A percentile compares a stretch with the other conserved stretches of the same genome.
Conservation (phyloP, 768 basidiomycete species). For the Phylloporus sp. region DNA sequence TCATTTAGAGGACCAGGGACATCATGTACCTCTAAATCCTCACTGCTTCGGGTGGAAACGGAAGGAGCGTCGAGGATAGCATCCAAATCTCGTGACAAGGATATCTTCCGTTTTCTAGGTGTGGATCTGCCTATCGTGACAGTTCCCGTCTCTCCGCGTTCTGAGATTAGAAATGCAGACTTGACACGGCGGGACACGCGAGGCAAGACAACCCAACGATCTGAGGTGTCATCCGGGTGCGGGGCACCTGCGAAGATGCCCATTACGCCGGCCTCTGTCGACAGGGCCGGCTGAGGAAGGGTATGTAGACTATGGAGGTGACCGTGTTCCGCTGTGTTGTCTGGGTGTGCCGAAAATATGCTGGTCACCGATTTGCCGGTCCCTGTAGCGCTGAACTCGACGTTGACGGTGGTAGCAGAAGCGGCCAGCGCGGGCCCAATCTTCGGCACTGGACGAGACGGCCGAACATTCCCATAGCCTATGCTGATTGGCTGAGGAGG, state of each 20-base stretch:
- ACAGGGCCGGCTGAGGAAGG: slow-evolving; percentile 7
- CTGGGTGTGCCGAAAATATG: slow-evolving; percentile 32
- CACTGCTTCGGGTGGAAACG: slow-evolving; percentile 16
- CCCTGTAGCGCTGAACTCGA: slow-evolving; percentile 84
- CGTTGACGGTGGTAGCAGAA: slow-evolving; percentile 89
- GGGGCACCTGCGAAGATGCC: slow-evolving; percentile 93
- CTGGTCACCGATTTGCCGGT: slow-evolving; percentile 53
- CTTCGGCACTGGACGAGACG: slow-evolving; percentile 68
- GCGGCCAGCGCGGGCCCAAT: slow-evolving; percentile 81
- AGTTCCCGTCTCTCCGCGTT: slow-evolving; percentile 7
- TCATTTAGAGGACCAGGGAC: slow-evolving; percentile 53
- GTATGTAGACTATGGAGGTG: slow-evolving; percentile 12
- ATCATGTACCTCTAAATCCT: slow-evolving; percentile 41
- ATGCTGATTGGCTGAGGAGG: slow-evolving; percentile 27
- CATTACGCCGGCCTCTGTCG: slow-evolving; percentile 45
- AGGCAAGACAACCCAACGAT: slow-evolving; percentile 74
- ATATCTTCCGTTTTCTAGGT: slow-evolving; percentile 11
- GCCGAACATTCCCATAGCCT: slow-evolving; percentile 18
- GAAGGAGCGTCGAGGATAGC: slow-evolving; percentile 65
- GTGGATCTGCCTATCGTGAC: slow-evolving; percentile 19
- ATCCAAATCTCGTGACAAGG: slow-evolving; percentile 67
- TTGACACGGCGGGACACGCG: slow-evolving; percentile 31
- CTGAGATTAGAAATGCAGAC: slow-evolving; percentile 24
- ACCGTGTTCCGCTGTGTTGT: slow-evolving; percentile 12
- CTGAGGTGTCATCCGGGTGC: slow-evolving; percentile 38